phyloP scores from a whole-genome alignment of 2,329 filamentous ascomycete genomes.

The Magnaporthiopsis poae region DNA sequence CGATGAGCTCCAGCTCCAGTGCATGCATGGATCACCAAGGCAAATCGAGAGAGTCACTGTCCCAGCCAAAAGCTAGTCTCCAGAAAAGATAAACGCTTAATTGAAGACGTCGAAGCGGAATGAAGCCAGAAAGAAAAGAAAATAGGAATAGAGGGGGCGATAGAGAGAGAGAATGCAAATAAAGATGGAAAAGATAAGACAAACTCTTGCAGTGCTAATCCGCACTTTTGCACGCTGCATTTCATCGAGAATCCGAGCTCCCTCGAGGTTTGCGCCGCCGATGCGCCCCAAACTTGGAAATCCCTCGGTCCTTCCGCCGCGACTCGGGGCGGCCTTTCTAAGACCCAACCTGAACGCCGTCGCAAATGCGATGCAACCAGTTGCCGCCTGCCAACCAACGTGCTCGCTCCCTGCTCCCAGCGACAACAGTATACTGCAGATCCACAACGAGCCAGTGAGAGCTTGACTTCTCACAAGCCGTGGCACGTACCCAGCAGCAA shows the following conservation, averaged over 20 bases:
- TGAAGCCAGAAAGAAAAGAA: conserved; percentile 5
- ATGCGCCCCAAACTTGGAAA: neutral
- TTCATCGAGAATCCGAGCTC: neutral
- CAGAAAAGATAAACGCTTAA: neutral
- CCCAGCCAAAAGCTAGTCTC: too few relatives aligned
- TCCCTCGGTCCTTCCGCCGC: neutral
- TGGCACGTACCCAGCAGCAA: neutral
- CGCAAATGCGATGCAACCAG: conserved; percentile 1
- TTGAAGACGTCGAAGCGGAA: neutral
- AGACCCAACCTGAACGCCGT: neutral
- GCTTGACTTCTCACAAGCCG: neutral
- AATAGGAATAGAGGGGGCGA: neutral
- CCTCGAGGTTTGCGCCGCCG: neutral
- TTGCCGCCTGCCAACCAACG: neutral
- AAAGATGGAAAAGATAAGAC: neutral
- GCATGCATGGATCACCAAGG: too few relatives aligned
- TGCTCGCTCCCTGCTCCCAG: conserved; percentile 1
- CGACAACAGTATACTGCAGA: too few relatives aligned
- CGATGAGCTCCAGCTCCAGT: too few relatives aligned
- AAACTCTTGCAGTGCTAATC: neutral
- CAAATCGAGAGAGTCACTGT: too few relatives aligned
- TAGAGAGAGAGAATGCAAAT: neutral
- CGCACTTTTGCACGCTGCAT: neutral
- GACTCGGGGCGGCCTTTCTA: neutral
- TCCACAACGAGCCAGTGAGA: neutral